Percentiles rank a stretch among this genome's conserved stretches.
phyloP scores from a whole-genome alignment of 345 rosid species.

The Gossypium mustelinum region DNA sequence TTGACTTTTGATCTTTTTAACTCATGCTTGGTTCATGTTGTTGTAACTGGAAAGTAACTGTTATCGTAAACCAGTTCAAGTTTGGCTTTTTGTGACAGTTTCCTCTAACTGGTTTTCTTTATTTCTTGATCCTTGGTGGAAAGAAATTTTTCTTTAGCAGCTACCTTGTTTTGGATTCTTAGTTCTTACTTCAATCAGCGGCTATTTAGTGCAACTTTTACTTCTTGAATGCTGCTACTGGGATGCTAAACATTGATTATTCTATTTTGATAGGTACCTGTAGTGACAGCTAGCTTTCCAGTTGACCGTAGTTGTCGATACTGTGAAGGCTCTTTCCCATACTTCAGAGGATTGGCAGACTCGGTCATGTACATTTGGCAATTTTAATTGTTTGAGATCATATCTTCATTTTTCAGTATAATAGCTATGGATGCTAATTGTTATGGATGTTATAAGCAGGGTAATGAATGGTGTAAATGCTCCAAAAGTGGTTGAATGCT shows the following conservation, averaged over 20 bases:
- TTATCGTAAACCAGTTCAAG: background rate
- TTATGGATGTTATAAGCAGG: slow-evolving; percentile 43
- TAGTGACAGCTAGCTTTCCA: slow-evolving; percentile 77
- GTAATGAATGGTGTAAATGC: slow-evolving; percentile 96
- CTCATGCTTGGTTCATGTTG: background rate
- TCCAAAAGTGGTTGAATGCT: slow-evolving; percentile 89
- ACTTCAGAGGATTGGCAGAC: slow-evolving; percentile 76
- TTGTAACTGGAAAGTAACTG: background rate
- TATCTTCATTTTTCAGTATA: slow-evolving; percentile 1
- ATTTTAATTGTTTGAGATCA: slow-evolving; percentile 16
- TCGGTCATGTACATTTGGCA: slow-evolving; percentile 51
- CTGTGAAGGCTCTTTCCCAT: slow-evolving; percentile 77
- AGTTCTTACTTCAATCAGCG: background rate
- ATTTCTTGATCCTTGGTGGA: background rate
- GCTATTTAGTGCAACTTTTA: background rate
- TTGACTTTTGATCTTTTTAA: background rate
- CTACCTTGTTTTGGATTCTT: background rate
- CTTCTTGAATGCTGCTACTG: background rate
- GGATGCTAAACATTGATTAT: slow-evolving; percentile 11
- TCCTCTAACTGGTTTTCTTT: background rate
- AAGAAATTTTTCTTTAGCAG: background rate
- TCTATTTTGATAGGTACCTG: slow-evolving; percentile 65
- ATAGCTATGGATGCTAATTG: slow-evolving; percentile 18
- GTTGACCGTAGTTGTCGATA: slow-evolving; percentile 77
- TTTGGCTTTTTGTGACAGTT: background rate